These are phyloP conservation scores for Biscutella laevigata DNA, from an alignment of 441 rosid genomes.

Conservation along the genomic window DNA sequence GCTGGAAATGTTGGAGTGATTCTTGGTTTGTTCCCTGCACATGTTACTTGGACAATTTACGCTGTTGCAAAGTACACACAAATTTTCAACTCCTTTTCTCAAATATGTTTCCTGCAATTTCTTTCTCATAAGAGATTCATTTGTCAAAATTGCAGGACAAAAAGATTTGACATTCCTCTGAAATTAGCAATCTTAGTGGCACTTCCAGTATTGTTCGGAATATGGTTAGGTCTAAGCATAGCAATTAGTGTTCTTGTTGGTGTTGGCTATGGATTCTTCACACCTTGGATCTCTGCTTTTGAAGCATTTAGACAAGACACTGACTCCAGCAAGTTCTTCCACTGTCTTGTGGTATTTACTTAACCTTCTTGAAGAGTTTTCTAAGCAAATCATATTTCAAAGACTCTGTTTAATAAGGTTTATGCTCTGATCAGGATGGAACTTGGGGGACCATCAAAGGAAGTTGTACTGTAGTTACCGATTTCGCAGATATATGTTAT, in stretches of 20 bases:
- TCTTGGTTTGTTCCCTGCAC: slow-evolving; percentile 58
- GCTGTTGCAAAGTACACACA: slow-evolving; percentile 47
- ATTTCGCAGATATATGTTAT: slow-evolving; percentile 61
- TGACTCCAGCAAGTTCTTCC: slow-evolving; percentile 50
- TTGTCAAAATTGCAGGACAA: slow-evolving; percentile 36
- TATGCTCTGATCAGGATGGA: slow-evolving; percentile 51
- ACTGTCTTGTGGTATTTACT: slow-evolving; percentile 55
- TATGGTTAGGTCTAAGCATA: slow-evolving; percentile 69
- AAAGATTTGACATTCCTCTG: slow-evolving; percentile 47
- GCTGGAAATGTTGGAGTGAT: slow-evolving; percentile 67
- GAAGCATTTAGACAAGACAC: slow-evolving; percentile 65
- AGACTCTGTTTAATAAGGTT: background rate
- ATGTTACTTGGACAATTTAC: slow-evolving; percentile 63
- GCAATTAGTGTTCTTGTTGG: slow-evolving; percentile 54
- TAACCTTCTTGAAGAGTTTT: too few relatives aligned
- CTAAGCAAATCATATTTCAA: background rate
- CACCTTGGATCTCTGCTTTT: slow-evolving; percentile 78
- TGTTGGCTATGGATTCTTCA: slow-evolving; percentile 67
- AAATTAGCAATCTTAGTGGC: slow-evolving; percentile 51
- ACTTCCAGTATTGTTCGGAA: slow-evolving; percentile 58
- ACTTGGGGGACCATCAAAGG: slow-evolving; percentile 70
- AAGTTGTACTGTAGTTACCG: slow-evolving; percentile 59
- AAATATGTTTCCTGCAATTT: background rate
- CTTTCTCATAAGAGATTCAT: background rate
- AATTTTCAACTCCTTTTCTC: background rate